phyloP scores from a whole-genome alignment of 805 yeast species.

The Lipomyces mesembrius region DNA sequence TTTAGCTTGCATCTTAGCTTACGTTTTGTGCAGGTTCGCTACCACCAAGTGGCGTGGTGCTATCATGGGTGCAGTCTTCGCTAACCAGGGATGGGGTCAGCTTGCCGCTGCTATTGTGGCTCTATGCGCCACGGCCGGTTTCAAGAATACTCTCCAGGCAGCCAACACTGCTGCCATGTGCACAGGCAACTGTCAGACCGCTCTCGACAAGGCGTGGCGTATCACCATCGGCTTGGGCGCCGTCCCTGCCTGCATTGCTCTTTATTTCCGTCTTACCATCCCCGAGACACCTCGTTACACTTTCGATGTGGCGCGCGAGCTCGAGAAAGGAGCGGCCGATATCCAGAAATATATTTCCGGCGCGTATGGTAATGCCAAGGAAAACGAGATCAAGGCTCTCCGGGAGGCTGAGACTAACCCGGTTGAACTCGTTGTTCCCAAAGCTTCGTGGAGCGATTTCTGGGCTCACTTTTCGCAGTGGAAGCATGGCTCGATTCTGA shows the following conservation, averaged over 20 bases:
- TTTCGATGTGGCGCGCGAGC: constrained; percentile 69
- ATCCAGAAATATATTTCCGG: constrained; percentile 58
- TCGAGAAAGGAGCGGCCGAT: constrained; percentile 62
- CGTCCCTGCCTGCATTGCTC: constrained; percentile 83
- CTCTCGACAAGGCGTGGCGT: constrained; percentile 96
- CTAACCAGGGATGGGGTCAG: constrained; percentile 98
- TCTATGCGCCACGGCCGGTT: constrained; percentile 73
- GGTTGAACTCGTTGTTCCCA: constrained; percentile 60
- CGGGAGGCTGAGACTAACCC: constrained; percentile 20
- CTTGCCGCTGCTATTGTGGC: constrained; percentile 85
- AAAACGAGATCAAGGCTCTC: constrained; percentile 43
- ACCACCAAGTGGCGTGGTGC: constrained; percentile 99
- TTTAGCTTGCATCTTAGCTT: no score
- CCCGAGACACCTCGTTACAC: constrained; percentile 94
- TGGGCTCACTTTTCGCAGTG: constrained; percentile 75
- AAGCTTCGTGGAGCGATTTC: constrained; percentile 81
- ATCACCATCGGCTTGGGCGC: constrained; percentile 85
- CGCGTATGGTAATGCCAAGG: constrained; percentile 56
- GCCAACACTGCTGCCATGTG: constrained; percentile 65
- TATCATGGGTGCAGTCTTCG: constrained; percentile 93
- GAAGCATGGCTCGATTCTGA: constrained; percentile 80
- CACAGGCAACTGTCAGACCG: constrained; percentile 67
- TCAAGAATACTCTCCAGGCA: constrained; percentile 61
- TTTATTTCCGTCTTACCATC: constrained; percentile 87
- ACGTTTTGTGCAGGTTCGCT: constrained; percentile 54